Conservation (phyloP, 305 asterid species). For the Fraxinus baroniana region DNA sequence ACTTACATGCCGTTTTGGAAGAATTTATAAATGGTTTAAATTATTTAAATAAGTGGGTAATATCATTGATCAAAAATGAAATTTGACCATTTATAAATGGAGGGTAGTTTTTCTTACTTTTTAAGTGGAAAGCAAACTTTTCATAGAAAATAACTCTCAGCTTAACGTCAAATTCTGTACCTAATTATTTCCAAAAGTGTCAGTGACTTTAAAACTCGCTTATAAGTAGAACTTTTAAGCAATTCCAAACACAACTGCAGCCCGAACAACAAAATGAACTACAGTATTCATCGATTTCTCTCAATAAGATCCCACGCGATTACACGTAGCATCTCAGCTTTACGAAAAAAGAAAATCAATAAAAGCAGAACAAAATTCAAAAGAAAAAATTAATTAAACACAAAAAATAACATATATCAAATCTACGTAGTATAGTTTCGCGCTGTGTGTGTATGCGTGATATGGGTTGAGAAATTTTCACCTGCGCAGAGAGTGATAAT, state of each 20-base stretch:
- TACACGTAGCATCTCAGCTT: background rate
- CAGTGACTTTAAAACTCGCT: background rate
- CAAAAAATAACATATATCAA: background rate
- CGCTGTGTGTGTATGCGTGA: background rate
- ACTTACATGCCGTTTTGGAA: background rate
- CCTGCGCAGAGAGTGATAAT: slow-evolving; percentile 62
- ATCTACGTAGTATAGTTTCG: background rate
- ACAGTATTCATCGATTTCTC: background rate
- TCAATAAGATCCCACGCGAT: background rate
- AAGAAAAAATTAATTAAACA: background rate
- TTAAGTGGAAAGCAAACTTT: background rate
- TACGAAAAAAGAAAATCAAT: background rate
- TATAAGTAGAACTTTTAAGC: background rate
- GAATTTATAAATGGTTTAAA: background rate
- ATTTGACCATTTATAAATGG: background rate
- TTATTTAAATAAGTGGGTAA: background rate
- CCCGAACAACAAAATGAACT: background rate
- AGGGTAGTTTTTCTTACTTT: background rate
- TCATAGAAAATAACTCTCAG: background rate
- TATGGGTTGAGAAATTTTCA: slow-evolving; percentile 8
- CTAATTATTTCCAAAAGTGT: background rate
- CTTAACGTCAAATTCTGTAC: background rate
- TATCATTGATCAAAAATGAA: too few relatives aligned
- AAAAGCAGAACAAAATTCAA: background rate
- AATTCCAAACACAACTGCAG: background rate